phyloP scores from a whole-genome alignment of 2,329 filamentous ascomycete genomes.

The Aspergillus chevalieri region DNA sequence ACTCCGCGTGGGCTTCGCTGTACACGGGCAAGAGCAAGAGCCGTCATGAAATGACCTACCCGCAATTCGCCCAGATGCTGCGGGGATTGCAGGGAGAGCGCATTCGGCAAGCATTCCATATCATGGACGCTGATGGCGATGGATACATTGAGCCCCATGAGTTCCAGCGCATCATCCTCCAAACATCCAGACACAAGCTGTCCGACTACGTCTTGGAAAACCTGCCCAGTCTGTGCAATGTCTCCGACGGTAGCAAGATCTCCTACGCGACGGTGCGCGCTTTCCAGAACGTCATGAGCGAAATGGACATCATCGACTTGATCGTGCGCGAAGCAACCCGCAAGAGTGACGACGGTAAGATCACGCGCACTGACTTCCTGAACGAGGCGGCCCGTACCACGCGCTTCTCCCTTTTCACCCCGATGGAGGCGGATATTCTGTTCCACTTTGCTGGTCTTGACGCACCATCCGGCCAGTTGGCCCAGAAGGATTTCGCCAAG shows the following conservation, averaged over 20 bases:
- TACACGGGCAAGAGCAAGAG: slow-evolving; percentile 86
- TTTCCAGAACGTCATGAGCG: slow-evolving; percentile 95
- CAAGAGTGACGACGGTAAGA: slow-evolving; percentile 83
- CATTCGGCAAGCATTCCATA: slow-evolving; percentile 88
- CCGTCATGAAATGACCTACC: slow-evolving; percentile 87
- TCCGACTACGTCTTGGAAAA: slow-evolving; percentile 92
- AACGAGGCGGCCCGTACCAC: slow-evolving; percentile 88
- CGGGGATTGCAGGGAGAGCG: slow-evolving; percentile 92
- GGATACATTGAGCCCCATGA: slow-evolving; percentile 94
- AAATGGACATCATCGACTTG: slow-evolving; percentile 95
- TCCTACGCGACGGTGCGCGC: slow-evolving; percentile 96
- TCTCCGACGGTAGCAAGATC: slow-evolving; percentile 83
- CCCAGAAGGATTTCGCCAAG: slow-evolving; percentile 81
- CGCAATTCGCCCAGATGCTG: slow-evolving; percentile 96
- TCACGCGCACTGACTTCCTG: slow-evolving; percentile 87
- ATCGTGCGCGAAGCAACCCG: slow-evolving; percentile 80
- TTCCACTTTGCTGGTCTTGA: slow-evolving; percentile 97
- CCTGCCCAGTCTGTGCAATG: slow-evolving; percentile 89
- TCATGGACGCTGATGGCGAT: slow-evolving; percentile 84
- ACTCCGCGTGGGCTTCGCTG: slow-evolving; percentile 90
- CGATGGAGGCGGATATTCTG: slow-evolving; percentile 96
- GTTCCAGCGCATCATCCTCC: slow-evolving; percentile 92
- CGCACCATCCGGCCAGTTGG: slow-evolving; percentile 76
- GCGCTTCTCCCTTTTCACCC: slow-evolving; percentile 91
- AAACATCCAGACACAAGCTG: slow-evolving; percentile 91